A percentile compares a stretch with the other conserved stretches of the same genome.
Conservation (phyloP, 192 early-diverging fungal genomes). For the Coemansia sp. region DNA sequence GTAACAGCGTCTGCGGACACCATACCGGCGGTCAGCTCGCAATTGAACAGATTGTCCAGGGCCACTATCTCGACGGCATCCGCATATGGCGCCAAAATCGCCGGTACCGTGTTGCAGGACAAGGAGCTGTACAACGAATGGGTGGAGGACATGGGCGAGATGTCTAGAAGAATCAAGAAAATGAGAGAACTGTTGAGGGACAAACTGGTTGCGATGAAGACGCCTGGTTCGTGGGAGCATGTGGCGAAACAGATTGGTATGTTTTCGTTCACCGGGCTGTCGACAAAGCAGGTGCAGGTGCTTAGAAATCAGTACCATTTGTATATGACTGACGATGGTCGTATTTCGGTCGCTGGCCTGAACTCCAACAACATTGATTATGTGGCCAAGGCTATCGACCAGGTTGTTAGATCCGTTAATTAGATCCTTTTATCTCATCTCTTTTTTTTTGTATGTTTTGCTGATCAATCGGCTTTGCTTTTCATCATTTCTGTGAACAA, state of each 20-base stretch:
- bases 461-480: neutral
- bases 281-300: constrained; percentile 70
- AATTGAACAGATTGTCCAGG: constrained; percentile 82
- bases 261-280: constrained; percentile 95
- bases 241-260: constrained; percentile 97
- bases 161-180: constrained; percentile 87
- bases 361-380: constrained; percentile 83
- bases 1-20: constrained; percentile 62
- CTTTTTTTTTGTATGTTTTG: neutral
- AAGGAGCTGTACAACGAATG: constrained; percentile 80
- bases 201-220: constrained; percentile 69
- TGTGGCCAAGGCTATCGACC: constrained; percentile 90
- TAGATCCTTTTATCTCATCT: constrained; percentile 6
- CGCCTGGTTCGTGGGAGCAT: constrained; percentile 95
- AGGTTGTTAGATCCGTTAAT: constrained; percentile 77
- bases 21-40: constrained; percentile 68
- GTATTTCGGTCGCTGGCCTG: constrained; percentile 95
- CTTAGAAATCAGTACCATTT: constrained; percentile 87
- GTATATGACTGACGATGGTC: constrained; percentile 93
- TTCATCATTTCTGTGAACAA: too few relatives aligned
- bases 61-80: constrained; percentile 90
- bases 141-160: constrained; percentile 71
- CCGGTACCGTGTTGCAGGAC: constrained; percentile 81
- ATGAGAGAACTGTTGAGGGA: constrained; percentile 80
- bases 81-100: constrained; percentile 88